Evolutionary conservation across 768 basidiomycete genomes (phyloP).

Genomic region (Calvatia gigantea): DNA sequence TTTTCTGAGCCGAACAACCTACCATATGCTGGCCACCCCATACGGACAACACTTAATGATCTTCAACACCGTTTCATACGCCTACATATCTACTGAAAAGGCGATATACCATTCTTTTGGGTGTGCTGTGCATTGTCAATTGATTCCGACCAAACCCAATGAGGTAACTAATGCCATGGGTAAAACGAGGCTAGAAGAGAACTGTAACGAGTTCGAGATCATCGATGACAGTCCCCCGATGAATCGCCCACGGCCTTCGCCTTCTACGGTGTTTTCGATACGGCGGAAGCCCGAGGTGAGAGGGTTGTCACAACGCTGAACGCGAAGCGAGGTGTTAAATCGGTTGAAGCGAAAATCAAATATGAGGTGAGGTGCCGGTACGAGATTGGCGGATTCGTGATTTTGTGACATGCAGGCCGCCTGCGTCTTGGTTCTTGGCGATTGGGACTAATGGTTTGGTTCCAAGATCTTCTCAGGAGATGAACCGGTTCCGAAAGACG

Average conservation of each 20-base stretch:
- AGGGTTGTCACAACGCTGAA: neutral
- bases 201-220: constrained; percentile 1
- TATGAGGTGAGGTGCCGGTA: neutral
- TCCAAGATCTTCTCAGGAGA: neutral
- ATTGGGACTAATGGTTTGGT: neutral
- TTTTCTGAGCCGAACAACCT: neutral
- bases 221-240: neutral
- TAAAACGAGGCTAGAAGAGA: constrained; percentile 7
- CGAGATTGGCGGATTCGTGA: neutral
- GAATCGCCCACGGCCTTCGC: neutral
- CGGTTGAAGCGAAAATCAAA: neutral
- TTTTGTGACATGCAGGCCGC: neutral
- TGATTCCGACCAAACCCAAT: neutral
- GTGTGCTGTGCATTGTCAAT: neutral
- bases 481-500: neutral
- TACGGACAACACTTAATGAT: constrained; percentile 3
- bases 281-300: constrained; percentile 1
- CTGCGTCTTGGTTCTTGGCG: neutral
- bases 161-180: neutral
- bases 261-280: constrained; percentile 5
- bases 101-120: neutral
- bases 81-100: neutral
- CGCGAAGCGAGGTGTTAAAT: constrained; percentile 6
- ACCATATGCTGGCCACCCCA: neutral
- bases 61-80: neutral